Conservation (phyloP, 108 stramenopile species). For the Nitzschia sp. region DNA sequence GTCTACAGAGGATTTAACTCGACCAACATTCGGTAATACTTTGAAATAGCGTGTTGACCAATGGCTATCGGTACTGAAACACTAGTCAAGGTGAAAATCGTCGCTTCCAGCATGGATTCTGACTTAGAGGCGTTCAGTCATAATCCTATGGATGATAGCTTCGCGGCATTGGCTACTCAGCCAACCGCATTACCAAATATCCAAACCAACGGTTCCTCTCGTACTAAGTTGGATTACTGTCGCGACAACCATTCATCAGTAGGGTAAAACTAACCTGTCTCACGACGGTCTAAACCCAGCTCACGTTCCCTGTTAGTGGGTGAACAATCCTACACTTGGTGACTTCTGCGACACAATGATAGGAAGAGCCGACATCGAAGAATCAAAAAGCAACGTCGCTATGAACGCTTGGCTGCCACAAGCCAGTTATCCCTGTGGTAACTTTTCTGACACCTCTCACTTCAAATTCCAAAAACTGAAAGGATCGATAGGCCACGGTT, state of each 20-base stretch:
- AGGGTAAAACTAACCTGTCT: constrained; percentile 97
- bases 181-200: constrained; percentile 94
- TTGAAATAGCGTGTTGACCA: constrained; percentile 66
- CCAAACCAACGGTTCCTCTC: constrained; percentile 98
- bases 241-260: constrained; percentile 87
- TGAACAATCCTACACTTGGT: constrained; percentile 97
- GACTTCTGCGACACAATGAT: constrained; percentile 96
- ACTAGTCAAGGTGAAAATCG: constrained; percentile 81
- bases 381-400: constrained; percentile 92
- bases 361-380: constrained; percentile 96
- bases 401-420: constrained; percentile 92
- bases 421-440: constrained; percentile 99
- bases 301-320: constrained; percentile 95
- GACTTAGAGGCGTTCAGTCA: constrained; percentile 96
- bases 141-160: constrained; percentile 93
- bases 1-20: constrained; percentile 61
- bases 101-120: constrained; percentile 93
- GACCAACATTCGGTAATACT: constrained; percentile 83
- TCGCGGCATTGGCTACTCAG: constrained; percentile 91
- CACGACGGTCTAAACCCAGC: constrained; percentile 98
- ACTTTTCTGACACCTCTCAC: constrained; percentile 98
- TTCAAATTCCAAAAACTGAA: constrained; percentile 93
- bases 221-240: constrained; percentile 98
- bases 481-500: constrained; percentile 97
- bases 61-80: constrained; percentile 73